Percentiles rank a stretch among this genome's conserved stretches.
Conservation (phyloP, 768 basidiomycete genomes). For the Sutorius australiensis region DNA sequence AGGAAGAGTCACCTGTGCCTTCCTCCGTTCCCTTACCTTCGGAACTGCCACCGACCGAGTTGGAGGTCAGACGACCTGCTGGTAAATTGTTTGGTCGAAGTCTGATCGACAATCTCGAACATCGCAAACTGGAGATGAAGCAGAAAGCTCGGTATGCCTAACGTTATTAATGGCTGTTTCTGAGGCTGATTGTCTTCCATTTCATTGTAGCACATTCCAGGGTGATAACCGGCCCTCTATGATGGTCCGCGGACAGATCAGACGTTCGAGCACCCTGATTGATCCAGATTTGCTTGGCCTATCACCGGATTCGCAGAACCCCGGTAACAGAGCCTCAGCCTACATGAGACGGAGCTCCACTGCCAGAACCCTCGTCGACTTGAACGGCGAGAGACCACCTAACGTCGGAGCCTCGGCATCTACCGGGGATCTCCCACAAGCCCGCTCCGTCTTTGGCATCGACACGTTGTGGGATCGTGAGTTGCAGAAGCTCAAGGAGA, state of each 20-base stretch:
- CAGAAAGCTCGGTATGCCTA: constrained; percentile 73
- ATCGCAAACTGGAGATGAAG: constrained; percentile 76
- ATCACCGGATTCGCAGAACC: constrained; percentile 44
- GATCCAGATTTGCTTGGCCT: constrained; percentile 59
- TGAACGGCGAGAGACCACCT: constrained; percentile 42
- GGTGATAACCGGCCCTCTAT: constrained; percentile 90
- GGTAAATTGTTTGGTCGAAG: constrained; percentile 85
- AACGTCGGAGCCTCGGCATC: constrained; percentile 31
- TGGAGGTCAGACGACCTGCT: constrained; percentile 47
- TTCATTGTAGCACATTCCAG: constrained; percentile 63
- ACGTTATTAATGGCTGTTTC: neutral
- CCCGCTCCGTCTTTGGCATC: constrained; percentile 86
- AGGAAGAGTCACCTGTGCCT: constrained; percentile 35
- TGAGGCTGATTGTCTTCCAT: constrained; percentile 6
- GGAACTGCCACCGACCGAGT: constrained; percentile 31
- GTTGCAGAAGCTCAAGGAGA: constrained; percentile 71
- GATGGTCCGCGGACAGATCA: constrained; percentile 69
- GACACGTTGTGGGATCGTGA: constrained; percentile 93
- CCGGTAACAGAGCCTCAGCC: constrained; percentile 41
- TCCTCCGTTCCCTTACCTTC: constrained; percentile 30
- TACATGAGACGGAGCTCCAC: constrained; percentile 50
- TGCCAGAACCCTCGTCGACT: constrained; percentile 63
- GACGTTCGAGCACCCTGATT: constrained; percentile 66
- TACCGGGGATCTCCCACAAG: constrained; percentile 36
- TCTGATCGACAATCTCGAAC: constrained; percentile 86